These are phyloP conservation scores for Daldinia childiae DNA, from an alignment of 495 filamentous ascomycete species.

Conservation along the genomic window DNA sequence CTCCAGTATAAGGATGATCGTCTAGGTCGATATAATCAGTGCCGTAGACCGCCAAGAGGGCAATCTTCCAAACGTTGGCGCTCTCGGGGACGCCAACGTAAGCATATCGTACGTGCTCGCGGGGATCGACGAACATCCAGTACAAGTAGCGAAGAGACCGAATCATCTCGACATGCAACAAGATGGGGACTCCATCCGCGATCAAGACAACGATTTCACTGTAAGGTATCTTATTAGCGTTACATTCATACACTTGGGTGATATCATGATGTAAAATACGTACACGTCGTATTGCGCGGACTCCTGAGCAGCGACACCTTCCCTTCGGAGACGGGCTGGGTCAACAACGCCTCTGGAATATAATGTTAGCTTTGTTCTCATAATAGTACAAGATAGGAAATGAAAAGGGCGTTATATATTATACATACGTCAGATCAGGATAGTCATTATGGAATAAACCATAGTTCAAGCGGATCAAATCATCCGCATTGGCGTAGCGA, in stretches of 20 bases:
- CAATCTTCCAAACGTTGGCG: conserved; percentile 3
- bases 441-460: neutral
- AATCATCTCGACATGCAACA: conserved; percentile 2
- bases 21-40: neutral
- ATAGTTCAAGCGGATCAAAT: neutral
- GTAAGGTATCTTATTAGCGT: neutral
- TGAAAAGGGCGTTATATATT: neutral
- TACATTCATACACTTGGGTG: too few relatives aligned
- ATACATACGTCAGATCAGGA: neutral
- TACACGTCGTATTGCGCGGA: neutral
- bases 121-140: neutral
- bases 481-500: neutral
- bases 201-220: neutral
- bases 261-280: neutral
- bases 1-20: neutral
- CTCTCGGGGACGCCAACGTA: neutral
- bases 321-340: neutral
- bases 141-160: neutral
- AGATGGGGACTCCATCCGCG: neutral
- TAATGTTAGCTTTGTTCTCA: neutral
- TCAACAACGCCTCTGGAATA: neutral
- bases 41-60: neutral
- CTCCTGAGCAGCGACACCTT: neutral
- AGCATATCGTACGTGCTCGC: neutral
- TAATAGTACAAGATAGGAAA: neutral